These are phyloP conservation scores for Leccinum barrowsii DNA, from an alignment of 768 basidiomycete species.

Conservation along the genomic window DNA sequence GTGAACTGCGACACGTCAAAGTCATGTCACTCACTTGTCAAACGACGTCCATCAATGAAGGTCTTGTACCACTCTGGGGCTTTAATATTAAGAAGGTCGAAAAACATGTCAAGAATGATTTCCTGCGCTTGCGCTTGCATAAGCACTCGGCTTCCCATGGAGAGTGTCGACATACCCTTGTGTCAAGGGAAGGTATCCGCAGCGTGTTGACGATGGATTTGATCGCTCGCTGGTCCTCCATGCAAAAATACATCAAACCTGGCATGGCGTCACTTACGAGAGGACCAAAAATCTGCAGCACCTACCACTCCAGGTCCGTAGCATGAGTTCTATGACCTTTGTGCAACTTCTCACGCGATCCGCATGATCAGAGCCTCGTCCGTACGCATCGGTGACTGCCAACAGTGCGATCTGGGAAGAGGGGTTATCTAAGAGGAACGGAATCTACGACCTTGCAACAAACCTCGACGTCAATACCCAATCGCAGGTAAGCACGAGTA, in stretches of 20 bases:
- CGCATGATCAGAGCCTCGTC: conserved; percentile 72
- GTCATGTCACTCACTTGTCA: conserved; percentile 65
- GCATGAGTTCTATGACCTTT: conserved; percentile 74
- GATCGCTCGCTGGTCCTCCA: conserved; percentile 84
- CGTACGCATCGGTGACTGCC: conserved; percentile 90
- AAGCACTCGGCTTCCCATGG: conserved; percentile 3
- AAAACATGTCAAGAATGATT: conserved; percentile 90
- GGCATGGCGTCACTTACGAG: conserved; percentile 17
- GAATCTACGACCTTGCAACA: conserved; percentile 10
- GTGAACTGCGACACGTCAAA: not conserved
- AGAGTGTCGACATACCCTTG: conserved; percentile 50
- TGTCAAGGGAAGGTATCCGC: conserved; percentile 82
- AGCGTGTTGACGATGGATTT: conserved; percentile 81
- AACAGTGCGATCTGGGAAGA: conserved; percentile 70
- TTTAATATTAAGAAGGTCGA: conserved; percentile 88
- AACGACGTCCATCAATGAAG: conserved; percentile 82
- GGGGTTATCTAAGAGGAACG: not conserved
- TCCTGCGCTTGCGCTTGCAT: conserved; percentile 60
- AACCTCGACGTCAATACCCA: conserved; percentile 90
- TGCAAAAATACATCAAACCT: conserved; percentile 92
- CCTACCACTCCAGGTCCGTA: conserved; percentile 93
- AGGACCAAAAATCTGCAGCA: conserved; percentile 5
- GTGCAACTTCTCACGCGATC: conserved; percentile 78
- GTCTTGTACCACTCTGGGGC: conserved; percentile 90
- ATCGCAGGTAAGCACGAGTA: conserved; percentile 69